Base-by-base conservation (phyloP, 2,329 filamentous ascomycete species). In the Whalleya microplaca region DNA sequence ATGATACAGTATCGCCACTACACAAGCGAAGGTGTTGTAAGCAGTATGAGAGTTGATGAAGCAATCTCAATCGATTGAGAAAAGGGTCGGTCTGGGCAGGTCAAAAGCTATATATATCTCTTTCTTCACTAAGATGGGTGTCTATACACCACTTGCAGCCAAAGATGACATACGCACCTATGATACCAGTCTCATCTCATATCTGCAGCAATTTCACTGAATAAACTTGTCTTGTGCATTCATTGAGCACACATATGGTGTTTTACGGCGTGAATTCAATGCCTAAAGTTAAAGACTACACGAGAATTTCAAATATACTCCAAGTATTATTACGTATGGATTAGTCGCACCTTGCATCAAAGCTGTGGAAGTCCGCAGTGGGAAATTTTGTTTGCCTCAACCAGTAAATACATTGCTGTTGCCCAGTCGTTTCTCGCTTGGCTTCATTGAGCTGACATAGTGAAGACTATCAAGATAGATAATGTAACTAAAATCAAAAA, bases 91-190 rank as follows among this genome's bases (percentile, higher is more conserved):
- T 40, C n/a, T 21, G 12, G 18, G 37, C 51, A 53, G 45, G 16
- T 7, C 6, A 9, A 49, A 10, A 1, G 44, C 9, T 27, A 49
- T 54, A 62, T 59, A 50, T 59, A 62, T 62, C 21, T 42, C 10
- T 20, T 40, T 14, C 42, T 47, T 37, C 4, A 37, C 14, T 16
- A 16, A 12, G 32, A 37, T 37, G 10, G 4, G 32, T 14, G 3
- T 16, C 32, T 37, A 7, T 37, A 37, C 7, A 16, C 32, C 14
- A 3, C 9, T 37, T 37, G 10, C 3, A 37, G 8, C 14, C 14
- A 8, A 3, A 3, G 8, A 12, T 3, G 14, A 7, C 3, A 16
- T 37, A 37, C 14, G 32, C 10, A 37, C 10, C 32, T 37, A 37
- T 37, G 32, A 37, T 37, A 37, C 32, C 32, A 37, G 8, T 6